phyloP scores from a whole-genome alignment of 495 filamentous ascomycete species.

The Aspergillus ellipticus region DNA sequence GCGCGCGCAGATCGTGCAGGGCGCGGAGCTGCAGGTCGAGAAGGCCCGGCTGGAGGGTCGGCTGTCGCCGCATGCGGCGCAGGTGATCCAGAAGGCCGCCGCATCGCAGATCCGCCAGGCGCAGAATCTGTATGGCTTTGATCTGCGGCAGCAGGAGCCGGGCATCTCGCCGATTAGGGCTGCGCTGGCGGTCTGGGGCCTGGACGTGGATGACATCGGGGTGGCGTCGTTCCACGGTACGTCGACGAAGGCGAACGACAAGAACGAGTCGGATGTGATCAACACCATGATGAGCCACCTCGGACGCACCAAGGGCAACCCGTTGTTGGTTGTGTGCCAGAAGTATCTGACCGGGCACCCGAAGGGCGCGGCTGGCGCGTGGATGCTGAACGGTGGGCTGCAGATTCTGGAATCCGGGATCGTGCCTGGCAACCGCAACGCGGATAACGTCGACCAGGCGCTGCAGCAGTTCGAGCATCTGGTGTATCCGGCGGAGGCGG shows the following conservation, averaged over 20 bases:
- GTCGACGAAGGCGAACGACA: conserved; percentile 95
- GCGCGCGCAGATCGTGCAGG: conserved; percentile 60
- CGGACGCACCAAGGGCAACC: conserved; percentile 89
- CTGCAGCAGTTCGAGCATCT: conserved; percentile 89
- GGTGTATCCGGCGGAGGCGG: conserved; percentile 89
- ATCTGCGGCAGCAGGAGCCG: not conserved
- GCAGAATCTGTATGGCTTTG: conserved; percentile 45
- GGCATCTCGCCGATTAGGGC: conserved; percentile 69
- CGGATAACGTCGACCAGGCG: conserved; percentile 88
- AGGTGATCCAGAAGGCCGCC: not conserved
- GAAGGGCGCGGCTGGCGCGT: conserved; percentile 96
- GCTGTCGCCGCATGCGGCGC: not conserved
- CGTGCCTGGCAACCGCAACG: conserved; percentile 95
- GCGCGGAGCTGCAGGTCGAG: not conserved
- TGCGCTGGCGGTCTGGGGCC: conserved; percentile 92
- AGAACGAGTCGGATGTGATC: conserved; percentile 95
- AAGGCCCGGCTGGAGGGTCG: not conserved
- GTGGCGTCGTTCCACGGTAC: conserved; percentile 98
- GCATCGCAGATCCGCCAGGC: not conserved
- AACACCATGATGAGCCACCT: conserved; percentile 93
- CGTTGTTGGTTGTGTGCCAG: conserved; percentile 93
- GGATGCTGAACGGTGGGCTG: conserved; percentile 97
- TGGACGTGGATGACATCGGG: conserved; percentile 88
- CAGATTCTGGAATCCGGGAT: conserved; percentile 88
- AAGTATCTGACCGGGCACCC: conserved; percentile 97